Base-by-base conservation (phyloP, 768 basidiomycete species). In the Mycena metata region DNA sequence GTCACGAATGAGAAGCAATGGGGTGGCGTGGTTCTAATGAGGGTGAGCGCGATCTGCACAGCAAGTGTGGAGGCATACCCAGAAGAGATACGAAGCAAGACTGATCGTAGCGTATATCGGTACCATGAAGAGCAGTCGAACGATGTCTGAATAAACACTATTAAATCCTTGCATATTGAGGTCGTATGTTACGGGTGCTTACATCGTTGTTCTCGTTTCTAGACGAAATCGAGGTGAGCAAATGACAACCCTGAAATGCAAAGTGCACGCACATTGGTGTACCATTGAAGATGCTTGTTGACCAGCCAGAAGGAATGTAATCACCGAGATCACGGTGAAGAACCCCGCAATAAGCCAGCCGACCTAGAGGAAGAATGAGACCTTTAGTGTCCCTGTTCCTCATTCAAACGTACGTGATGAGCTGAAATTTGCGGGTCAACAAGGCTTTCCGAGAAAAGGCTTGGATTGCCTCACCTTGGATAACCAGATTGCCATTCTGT, bases 61-160 rank as follows among this genome's bases (percentile, higher is more conserved):
- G 16, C 16, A 51, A 42, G 6, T 42, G 58, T 46, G 23, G 23
- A 10, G 39, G 78, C 80, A 69, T 74, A 90, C 90, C 89, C 90
- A 92, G 79, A 90, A 91, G 35, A 91, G 78, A 77, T 89, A 94
- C 6, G 91, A 91, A 1, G 87, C 84, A 63, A 90, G 84, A 73
- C 88, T 90, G 76, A 91, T 87, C 43, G 85, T 74, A 11, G 90
- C 88, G 75, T 95, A 95, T 36, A 93, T 83, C 2, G 92, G 91
- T 3, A 93, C 91, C 89, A 95, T 89, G 78, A 94, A 88, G 24
- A 95, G 83, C 21, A 94, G 79, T 11, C 93, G 89, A 54, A 92
- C 85, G 72, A 92, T 91, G 75, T 92, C 90, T 91, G 64, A 2
- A 24, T 42, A 21, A 65, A 54, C 10, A 64, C 41, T 45, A 26